Evolutionary conservation across 768 basidiomycete genomes (phyloP).

Genomic region (Termitomyces eurrhizus): DNA sequence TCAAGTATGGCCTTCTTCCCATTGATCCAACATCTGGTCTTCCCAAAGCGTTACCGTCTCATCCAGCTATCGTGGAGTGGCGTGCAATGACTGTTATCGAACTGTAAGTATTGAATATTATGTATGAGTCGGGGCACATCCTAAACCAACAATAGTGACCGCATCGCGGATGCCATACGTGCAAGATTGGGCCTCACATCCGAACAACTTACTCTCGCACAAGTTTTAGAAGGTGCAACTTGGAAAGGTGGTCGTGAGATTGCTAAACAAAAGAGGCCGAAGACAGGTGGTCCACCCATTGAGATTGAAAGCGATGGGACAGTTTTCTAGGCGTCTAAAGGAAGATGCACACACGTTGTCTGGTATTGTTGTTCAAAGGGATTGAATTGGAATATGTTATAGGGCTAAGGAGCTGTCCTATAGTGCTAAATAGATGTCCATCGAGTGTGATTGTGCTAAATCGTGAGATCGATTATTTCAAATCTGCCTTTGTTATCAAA

Average conservation of each 20-base stretch:
- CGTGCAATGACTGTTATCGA: conserved; percentile 92
- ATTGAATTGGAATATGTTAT: background rate
- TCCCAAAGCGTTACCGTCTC: conserved; percentile 66
- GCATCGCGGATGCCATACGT: conserved; percentile 70
- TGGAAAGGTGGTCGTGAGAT: conserved; percentile 98
- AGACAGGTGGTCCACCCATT: conserved; percentile 79
- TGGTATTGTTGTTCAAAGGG: background rate
- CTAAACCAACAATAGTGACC: conserved; percentile 51
- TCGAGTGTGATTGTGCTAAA: no score
- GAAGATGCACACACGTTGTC: background rate
- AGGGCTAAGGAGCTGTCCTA: background rate
- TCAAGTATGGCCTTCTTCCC: conserved; percentile 55
- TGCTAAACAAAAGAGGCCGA: conserved; percentile 70
- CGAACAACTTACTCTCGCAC: conserved; percentile 68
- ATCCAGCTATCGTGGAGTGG: conserved; percentile 95
- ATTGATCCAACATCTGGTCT: conserved; percentile 48
- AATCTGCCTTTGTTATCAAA: no score
- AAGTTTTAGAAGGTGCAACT: conserved; percentile 90
- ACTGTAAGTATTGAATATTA: conserved; percentile 50
- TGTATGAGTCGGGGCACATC: background rate
- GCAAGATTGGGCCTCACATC: conserved; percentile 45
- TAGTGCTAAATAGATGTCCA: background rate
- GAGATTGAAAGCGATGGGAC: conserved; percentile 86
- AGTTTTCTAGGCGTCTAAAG: conserved; percentile 46
- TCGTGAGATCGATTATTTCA: no score